A percentile compares a stretch with the other conserved stretches of the same genome.
These are phyloP conservation scores for Halteria grandinella DNA, from an alignment of 73 alveolate species.

Conservation along the genomic window DNA sequence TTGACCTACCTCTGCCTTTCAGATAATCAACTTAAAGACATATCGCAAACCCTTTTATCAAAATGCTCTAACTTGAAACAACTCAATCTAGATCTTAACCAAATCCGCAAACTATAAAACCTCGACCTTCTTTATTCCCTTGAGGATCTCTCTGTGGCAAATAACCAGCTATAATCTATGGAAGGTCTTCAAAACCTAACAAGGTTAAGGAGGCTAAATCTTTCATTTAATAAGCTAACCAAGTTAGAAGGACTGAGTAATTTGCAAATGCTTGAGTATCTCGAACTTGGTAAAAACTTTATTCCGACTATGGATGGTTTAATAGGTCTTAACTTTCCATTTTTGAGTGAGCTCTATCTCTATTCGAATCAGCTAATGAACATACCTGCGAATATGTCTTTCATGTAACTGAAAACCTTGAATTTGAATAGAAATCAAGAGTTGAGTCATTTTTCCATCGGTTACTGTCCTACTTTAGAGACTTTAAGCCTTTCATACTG, in stretches of 20 bases:
- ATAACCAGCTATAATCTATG: slow-evolving; percentile 13
- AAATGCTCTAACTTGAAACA: neutral
- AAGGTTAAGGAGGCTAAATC: slow-evolving; percentile 18
- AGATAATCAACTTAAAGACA: slow-evolving; percentile 33
- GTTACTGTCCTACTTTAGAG: slow-evolving; percentile 27
- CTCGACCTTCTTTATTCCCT: neutral
- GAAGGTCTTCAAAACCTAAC: slow-evolving; percentile 14
- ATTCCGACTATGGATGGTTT: slow-evolving; percentile 32
- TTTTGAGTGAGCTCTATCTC: slow-evolving; percentile 5
- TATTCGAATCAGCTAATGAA: slow-evolving; percentile 12
- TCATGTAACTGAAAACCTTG: slow-evolving; percentile 14
- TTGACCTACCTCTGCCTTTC: slow-evolving; percentile 20
- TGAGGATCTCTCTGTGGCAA: slow-evolving; percentile 18
- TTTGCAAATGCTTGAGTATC: neutral
- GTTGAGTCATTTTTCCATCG: neutral
- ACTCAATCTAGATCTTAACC: slow-evolving; percentile 26
- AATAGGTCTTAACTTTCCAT: slow-evolving; percentile 10
- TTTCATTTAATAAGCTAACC: slow-evolving; percentile 31
- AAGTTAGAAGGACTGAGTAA: neutral
- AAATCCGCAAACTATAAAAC: slow-evolving; percentile 1
- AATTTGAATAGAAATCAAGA: slow-evolving; percentile 42
- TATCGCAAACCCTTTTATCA: neutral
- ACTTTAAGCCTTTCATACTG: slow-evolving; percentile 24
- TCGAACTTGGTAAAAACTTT: slow-evolving; percentile 47
- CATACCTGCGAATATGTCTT: slow-evolving; percentile 1